Base-by-base conservation (phyloP, 2,329 filamentous ascomycete genomes). In the Venturia effusa region DNA sequence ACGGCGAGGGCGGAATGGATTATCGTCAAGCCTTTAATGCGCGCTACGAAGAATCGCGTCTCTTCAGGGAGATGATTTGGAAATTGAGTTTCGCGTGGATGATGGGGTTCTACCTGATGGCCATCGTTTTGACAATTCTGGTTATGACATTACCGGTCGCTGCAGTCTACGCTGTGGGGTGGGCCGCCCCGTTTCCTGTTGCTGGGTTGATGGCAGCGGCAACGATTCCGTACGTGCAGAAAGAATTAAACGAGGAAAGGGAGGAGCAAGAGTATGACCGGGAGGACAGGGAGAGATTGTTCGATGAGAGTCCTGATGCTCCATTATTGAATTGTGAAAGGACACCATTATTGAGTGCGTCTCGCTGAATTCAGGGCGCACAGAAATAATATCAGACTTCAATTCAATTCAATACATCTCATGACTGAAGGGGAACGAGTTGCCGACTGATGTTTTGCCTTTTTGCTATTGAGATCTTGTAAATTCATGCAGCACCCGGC, bases 1-100 rank as follows among this genome's bases (percentile, higher is more conserved):
- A 88, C 69, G 86, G 84, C 24, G 81, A 79, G 3, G 85, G 83
- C 11, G 83, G 82, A 0, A 77, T 80, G 64, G 78, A 75, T 1
- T 85, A 81, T 67, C 76, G 83, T 55, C 75, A 79, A 68, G 79
- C 79, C 0, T 69, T 85, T 24, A 74, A 79, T 61, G 78, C 75
- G 45, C 74, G 83, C 66, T 85, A 84, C 67, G 74, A 80, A 15
- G 79, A 79, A 3, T 85, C 82, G 64, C 77, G 77, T 63, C 76
- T 78, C 62, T 85, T 85, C 68, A 75, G 82, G 55, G 74, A 74
- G 34, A 80, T 84, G 77, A 75, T 85, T 5, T 78, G 78, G 61
- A 75, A 78, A 61, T 76, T 84, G 71, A 84, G 83, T 66, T 79
- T 80, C 67, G 83, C 84, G 68, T 85, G 83, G 83, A 64, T 64